These are phyloP conservation scores for Camelina sativa DNA, from an alignment of 345 rosid species.

Conservation along the genomic window DNA sequence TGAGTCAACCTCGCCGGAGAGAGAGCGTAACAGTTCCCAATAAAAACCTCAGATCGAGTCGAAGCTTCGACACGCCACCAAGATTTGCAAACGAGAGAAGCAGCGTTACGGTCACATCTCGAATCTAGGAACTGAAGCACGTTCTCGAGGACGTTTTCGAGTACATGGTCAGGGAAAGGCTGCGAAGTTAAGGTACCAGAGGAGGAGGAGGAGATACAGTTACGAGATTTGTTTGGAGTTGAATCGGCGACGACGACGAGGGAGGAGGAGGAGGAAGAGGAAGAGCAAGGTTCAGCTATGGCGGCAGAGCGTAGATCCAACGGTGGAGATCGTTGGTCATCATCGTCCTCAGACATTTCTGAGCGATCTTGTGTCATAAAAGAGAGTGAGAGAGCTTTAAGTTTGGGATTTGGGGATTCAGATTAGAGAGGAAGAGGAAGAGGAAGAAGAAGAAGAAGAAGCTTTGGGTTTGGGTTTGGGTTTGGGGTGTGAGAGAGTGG, in stretches of 20 bases:
- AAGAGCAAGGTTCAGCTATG: conserved; percentile 28
- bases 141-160: conserved; percentile 85
- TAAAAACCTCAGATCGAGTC: conserved; percentile 80
- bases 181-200: conserved; percentile 5
- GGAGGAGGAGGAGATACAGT: conserved; percentile 24
- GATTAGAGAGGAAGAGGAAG: conserved; percentile 25
- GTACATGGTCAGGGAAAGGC: conserved; percentile 64
- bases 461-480: not conserved
- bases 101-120: conserved; percentile 80
- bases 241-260: not conserved
- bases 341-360: conserved; percentile 72
- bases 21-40: conserved; percentile 84
- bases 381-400: not conserved
- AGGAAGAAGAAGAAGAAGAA: conserved; percentile 23
- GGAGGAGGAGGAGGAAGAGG: conserved; percentile 26
- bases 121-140: conserved; percentile 79
- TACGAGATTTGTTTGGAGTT: conserved; percentile 45
- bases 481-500: conserved; percentile 39
- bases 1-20: conserved; percentile 65
- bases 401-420: conserved; percentile 21
- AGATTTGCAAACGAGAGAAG: conserved; percentile 83
- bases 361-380: conserved; percentile 39
- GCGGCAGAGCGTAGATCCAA: conserved; percentile 50
- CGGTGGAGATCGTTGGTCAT: conserved; percentile 49
- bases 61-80: conserved; percentile 82